phyloP scores from a whole-genome alignment of 148 eudicot genomes.

The Mesembryanthemum crystallinum region DNA sequence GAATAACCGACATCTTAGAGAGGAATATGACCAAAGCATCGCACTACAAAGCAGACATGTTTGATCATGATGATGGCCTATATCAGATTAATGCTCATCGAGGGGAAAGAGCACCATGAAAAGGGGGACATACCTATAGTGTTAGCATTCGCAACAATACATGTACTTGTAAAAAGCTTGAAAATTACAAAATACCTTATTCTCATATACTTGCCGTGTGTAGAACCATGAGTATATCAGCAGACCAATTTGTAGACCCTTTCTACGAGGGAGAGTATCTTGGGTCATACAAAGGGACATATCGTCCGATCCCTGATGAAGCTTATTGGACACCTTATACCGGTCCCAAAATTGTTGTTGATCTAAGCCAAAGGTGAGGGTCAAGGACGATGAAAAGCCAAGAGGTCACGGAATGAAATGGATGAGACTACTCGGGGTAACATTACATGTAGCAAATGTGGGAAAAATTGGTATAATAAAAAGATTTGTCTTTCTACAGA shows the following conservation, averaged over 20 bases:
- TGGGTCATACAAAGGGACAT: background rate
- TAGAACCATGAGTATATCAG: background rate
- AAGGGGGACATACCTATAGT: background rate
- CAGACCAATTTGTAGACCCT: background rate
- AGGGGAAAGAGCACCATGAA: background rate
- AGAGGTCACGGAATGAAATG: slow-evolving; percentile 7
- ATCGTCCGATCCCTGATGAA: background rate
- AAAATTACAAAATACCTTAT: background rate
- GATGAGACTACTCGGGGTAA: background rate
- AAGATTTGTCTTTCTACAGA: no score
- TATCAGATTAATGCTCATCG: background rate
- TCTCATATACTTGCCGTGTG: background rate
- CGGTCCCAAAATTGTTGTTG: background rate
- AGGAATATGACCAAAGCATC: background rate
- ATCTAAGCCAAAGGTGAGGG: background rate
- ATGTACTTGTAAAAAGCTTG: background rate
- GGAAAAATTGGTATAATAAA: no score
- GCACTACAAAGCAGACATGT: background rate
- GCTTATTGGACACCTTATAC: background rate
- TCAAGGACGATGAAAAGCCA: background rate
- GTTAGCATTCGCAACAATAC: background rate
- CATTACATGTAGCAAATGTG: no score
- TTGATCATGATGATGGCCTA: background rate
- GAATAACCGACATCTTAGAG: background rate
- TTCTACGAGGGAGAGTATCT: background rate